Conservation (phyloP, 164 flowering plant species). For the Vitis labrusca region DNA sequence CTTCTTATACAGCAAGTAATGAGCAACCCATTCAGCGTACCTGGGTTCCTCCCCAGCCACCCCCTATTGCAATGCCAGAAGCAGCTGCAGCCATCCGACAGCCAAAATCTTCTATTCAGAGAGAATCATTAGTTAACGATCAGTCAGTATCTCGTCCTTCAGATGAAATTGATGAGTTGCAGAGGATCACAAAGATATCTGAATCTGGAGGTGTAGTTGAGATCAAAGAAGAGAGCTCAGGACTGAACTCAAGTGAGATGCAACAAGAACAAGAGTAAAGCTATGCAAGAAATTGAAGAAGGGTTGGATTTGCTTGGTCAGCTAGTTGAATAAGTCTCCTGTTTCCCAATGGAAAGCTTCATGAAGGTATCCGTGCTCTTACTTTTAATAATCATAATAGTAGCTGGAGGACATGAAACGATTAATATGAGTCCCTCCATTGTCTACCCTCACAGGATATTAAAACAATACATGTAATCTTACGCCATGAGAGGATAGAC, state of each 20-base stretch:
- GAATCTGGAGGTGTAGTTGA: conserved; percentile 58
- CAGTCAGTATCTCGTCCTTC: conserved; percentile 34
- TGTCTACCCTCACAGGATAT: too few relatives aligned
- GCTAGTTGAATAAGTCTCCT: not conserved
- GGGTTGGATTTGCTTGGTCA: not conserved
- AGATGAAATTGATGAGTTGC: conserved; percentile 49
- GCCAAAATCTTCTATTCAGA: conserved; percentile 48
- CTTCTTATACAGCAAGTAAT: conserved; percentile 20
- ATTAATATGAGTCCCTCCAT: not conserved
- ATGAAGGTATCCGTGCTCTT: not conserved
- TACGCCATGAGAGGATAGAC: too few relatives aligned
- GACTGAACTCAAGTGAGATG: conserved; percentile 33
- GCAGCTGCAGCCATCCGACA: conserved; percentile 92
- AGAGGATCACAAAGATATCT: conserved; percentile 59
- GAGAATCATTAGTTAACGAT: conserved; percentile 41
- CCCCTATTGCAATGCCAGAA: conserved; percentile 84
- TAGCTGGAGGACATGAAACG: not conserved
- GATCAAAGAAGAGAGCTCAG: conserved; percentile 26
- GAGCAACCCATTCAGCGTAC: conserved; percentile 49
- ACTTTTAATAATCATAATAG: not conserved
- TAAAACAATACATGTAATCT: too few relatives aligned
- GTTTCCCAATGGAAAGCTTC: not conserved
- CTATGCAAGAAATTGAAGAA: conserved; percentile 12
- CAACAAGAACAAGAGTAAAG: conserved; percentile 29
- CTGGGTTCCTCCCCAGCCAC: conserved; percentile 96